Percentiles rank a stretch among this genome's conserved stretches.
Conservation (phyloP, 345 rosid species). For the Acer saccharum region DNA sequence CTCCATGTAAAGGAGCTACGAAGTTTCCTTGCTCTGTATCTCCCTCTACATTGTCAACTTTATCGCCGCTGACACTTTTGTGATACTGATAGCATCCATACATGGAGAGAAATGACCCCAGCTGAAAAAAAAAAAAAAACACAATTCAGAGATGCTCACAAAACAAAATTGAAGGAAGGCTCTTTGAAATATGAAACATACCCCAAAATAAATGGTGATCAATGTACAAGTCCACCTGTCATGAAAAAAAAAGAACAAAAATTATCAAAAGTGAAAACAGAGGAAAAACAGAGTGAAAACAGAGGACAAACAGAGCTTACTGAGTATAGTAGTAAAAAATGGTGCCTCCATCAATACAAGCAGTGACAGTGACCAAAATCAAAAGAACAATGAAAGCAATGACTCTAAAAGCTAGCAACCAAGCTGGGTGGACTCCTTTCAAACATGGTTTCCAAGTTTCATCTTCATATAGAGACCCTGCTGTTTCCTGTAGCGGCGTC, state of each 20-base stretch:
- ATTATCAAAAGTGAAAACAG: neutral
- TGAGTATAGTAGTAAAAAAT: conserved; percentile 94
- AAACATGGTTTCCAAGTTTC: conserved; percentile 91
- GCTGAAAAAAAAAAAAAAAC: conserved; percentile 30
- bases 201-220: conserved; percentile 81
- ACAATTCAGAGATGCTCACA: conserved; percentile 4
- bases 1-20: conserved; percentile 11
- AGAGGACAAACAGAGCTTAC: conserved; percentile 46
- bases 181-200: conserved; percentile 32
- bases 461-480: conserved; percentile 60
- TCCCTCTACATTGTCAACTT: conserved; percentile 60
- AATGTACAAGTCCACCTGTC: conserved; percentile 90
- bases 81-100: conserved; percentile 76
- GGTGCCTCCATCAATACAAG: conserved; percentile 64
- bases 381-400: conserved; percentile 69
- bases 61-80: conserved; percentile 62
- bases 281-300: no score
- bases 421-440: conserved; percentile 82
- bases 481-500: conserved; percentile 40
- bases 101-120: conserved; percentile 72
- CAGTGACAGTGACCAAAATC: conserved; percentile 45
- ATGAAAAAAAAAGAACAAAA: neutral
- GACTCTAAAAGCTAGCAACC: conserved; percentile 82
- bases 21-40: conserved; percentile 68
- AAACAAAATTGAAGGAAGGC: neutral